Conservation (phyloP, 495 filamentous ascomycete species). For the Darksidea phi region DNA sequence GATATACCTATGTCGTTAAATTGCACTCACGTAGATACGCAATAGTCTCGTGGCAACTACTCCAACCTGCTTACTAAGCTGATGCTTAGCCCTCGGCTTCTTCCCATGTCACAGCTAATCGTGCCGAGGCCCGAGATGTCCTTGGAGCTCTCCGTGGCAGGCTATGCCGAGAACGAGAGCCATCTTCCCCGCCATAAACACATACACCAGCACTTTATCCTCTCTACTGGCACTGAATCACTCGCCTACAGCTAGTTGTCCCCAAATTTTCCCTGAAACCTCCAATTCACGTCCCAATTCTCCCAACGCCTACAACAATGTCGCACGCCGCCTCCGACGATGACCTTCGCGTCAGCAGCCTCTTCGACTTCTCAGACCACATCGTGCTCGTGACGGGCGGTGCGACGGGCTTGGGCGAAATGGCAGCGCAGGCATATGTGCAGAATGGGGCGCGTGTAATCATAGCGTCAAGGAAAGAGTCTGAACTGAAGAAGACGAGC, state of each 20-base stretch:
- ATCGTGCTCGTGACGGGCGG: constrained; percentile 43
- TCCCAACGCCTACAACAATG: no score
- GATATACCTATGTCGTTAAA: no score
- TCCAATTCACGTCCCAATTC: no score
- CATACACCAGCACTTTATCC: neutral
- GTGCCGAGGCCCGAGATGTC: neutral
- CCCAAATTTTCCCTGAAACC: no score
- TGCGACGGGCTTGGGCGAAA: constrained; percentile 43
- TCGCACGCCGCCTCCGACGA: constrained; percentile 18
- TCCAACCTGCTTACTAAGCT: no score
- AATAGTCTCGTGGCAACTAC: no score
- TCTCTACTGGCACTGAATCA: neutral
- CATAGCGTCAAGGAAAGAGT: constrained; percentile 44
- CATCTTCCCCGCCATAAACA: constrained; percentile 3
- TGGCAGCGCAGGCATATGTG: constrained; percentile 44
- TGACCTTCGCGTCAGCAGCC: constrained; percentile 34
- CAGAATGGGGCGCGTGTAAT: constrained; percentile 42
- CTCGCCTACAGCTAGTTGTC: neutral
- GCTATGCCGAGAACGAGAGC: constrained; percentile 9
- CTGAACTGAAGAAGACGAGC: constrained; percentile 41
- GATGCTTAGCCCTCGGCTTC: no score
- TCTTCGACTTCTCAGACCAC: constrained; percentile 42
- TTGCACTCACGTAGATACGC: no score
- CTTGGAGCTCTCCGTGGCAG: constrained; percentile 5
- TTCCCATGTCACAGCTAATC: no score